Base-by-base conservation (phyloP, 176 grass and related monocot genomes). In the Triticum dicoccoides region DNA sequence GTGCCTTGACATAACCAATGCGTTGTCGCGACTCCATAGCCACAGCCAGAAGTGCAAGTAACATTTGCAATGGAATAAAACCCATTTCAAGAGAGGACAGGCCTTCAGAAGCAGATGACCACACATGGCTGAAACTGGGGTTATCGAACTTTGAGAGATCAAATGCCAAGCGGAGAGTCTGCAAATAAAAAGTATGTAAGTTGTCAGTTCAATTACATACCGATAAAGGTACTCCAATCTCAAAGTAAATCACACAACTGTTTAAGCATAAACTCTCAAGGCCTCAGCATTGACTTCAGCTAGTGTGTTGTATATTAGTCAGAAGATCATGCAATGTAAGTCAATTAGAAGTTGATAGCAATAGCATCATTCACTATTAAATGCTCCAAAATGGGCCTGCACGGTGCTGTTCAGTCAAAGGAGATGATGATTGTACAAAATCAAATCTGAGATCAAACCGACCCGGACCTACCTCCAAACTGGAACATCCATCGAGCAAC, bases 1-100 rank as follows among this genome's bases (percentile, higher is more conserved):
- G 76, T 64, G 83, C 82, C 59, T 80, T 86, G 17, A 92, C 82
- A 88, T 86, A 58, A 67, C 70, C 61, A 76, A 73, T 81, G 79
- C 54, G 38, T 24, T 89, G 90, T 23, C n/a, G 79, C 30, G 79
- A 84, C 58, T 89, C 83, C 4, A 84, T 42, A 33, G 86, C 83
- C 9, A 74, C 71, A 47, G 73, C 37, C 35, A 99, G 85, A 81
- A 99, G 87, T 33, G 91, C 76, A 34, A 92, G 82, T 80, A 96
- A 83, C 97, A 99, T 99, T 64, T 84, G 86, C 71, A 91, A 86
- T 35, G 97, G 94, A 75, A 96, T 99, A 84, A 94, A 99, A 33
- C 97, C 94, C 3, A 99, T 92, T 82, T 99, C 97, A 70, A 99
- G 87, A 78, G 88, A 96, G 65, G 79, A 85, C 17, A 99, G 85